Conservation (phyloP, 345 rosid species). For the Isatis tinctoria region DNA sequence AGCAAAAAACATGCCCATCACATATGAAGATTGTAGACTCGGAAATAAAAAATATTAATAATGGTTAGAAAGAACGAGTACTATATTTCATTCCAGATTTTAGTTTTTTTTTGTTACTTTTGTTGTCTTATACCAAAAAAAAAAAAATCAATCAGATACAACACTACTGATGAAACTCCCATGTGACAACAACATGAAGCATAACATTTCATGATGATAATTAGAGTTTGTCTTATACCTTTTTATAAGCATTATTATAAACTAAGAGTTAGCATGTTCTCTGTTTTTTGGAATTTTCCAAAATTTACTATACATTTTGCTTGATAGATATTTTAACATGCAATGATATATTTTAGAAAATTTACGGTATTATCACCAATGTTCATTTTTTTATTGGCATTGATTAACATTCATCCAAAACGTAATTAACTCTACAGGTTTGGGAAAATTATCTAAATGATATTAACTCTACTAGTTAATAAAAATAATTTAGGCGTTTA, state of each 20-base stretch:
- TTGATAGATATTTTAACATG: background rate
- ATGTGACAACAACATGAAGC: conserved; percentile 29
- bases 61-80: background rate
- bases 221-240: conserved; percentile 11
- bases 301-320: background rate
- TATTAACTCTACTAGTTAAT: background rate
- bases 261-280: conserved; percentile 23
- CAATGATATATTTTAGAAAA: background rate
- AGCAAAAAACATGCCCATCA: background rate
- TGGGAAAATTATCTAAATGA: background rate
- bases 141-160: conserved; percentile 12
- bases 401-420: background rate
- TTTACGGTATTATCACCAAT: background rate
- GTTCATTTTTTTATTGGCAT: background rate
- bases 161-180: conserved; percentile 17
- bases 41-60: no score
- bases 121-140: background rate
- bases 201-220: conserved; percentile 23
- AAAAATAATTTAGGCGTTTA: background rate
- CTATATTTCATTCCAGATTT: background rate
- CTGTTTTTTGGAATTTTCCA: conserved; percentile 17
- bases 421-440: background rate
- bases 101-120: background rate
- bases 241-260: background rate
- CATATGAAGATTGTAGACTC: no score